Evolutionary conservation across 75 land plant species (phyloP), one percentile per base, ranked within the genome.

Genomic region (Cryptomeria japonica): DNA sequence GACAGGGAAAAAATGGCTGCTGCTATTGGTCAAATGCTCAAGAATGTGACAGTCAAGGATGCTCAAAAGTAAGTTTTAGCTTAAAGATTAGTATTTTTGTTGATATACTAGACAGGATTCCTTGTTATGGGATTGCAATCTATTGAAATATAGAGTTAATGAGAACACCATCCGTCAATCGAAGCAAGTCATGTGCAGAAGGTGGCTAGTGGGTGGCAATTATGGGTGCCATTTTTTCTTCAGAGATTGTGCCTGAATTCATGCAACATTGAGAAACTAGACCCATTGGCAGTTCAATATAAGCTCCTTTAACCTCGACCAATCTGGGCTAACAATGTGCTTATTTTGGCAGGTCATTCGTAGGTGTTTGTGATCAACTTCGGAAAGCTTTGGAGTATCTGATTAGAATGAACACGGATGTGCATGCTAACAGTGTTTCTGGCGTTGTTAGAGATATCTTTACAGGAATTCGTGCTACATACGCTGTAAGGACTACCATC

Each of bases 1-100:
- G 92, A 91, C 2, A 87, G 88, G 85, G 93, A 89, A 55, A 88
- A 84, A 87, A 76, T 41, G 15, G 51, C 93, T 76, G 51, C 87
- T 3, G 86, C 56, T 18, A 88, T 94, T 86, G 72, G 85, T 51
- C 87, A 90, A 83, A 87, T 78, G 79, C 82, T 97, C 42, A 89
- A 90, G 86, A 89, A 84, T 55, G 89, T 96, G 28, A 90, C 91
- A 76, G 91, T 89, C 46, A 89, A 85, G 73, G 94, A 92, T 53
- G 97, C 91, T 0, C 95, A 97, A 87, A 93, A 91, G 98, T 97
- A 91, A 95, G 95, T 83, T 82, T 78, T 49, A n/a, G 47, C 51
- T 34, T 46, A 46, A 84, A 36, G 28, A 47, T 49, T 34, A 34
- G 38, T 75, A 36, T 34, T 75, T 75, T 75, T 75, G 77, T 75